Percentiles rank a stretch among this genome's conserved stretches.
Conservation (phyloP, 2,329 filamentous ascomycete genomes). For the Fusarium agapanthi region DNA sequence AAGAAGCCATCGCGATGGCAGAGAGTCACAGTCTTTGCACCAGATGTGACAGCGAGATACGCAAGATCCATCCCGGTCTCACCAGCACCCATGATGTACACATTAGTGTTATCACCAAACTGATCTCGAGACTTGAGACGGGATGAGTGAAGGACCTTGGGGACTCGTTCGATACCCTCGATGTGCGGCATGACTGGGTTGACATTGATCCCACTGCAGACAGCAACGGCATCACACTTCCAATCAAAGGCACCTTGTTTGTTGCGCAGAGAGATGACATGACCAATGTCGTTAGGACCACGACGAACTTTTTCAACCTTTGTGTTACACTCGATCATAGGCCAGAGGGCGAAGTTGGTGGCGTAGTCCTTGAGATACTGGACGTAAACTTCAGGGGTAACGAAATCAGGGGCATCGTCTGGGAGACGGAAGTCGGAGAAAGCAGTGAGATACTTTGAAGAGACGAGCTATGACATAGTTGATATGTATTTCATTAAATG, state of each 20-base stretch:
- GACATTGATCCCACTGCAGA: constrained; percentile 57
- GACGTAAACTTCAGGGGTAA: constrained; percentile 52
- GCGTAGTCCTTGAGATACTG: constrained; percentile 55
- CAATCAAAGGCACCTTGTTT: constrained; percentile 32
- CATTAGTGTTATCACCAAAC: constrained; percentile 51
- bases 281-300: background rate
- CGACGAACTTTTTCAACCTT: constrained; percentile 44
- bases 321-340: constrained; percentile 48
- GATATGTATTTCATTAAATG: background rate
- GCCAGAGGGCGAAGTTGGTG: constrained; percentile 49
- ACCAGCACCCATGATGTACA: constrained; percentile 55
- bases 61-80: constrained; percentile 58
- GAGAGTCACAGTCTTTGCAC: constrained; percentile 53
- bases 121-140: constrained; percentile 53
- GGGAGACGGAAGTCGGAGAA: constrained; percentile 60
- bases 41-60: constrained; percentile 54
- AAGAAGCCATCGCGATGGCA: constrained; percentile 58
- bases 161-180: constrained; percentile 49
- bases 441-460: constrained; percentile 59
- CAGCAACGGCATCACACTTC: constrained; percentile 55
- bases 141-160: constrained; percentile 54
- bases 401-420: constrained; percentile 54
- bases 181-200: constrained; percentile 51
- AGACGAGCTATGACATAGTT: constrained; percentile 50
- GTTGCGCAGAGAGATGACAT: constrained; percentile 22